Evolutionary conservation across 371 early-diverging fungal genomes (phyloP).

Genomic region (Mucor piriformis): DNA sequence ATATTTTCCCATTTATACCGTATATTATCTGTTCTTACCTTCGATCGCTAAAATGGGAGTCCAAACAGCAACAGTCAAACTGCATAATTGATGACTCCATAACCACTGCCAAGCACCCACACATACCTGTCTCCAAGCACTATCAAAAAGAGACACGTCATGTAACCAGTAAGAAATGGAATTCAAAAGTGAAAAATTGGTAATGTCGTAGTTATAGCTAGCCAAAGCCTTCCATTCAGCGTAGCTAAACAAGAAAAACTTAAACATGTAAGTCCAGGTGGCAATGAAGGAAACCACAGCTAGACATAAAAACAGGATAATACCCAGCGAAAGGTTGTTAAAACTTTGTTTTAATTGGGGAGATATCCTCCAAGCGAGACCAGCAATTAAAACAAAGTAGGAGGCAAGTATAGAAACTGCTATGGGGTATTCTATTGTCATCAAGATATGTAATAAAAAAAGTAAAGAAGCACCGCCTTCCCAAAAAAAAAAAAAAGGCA

Average conservation of each 20-base stretch:
- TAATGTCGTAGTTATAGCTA: neutral
- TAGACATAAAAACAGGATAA: slow-evolving; percentile 18
- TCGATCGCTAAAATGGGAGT: slow-evolving; percentile 49
- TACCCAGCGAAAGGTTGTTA: neutral
- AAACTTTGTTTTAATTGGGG: slow-evolving; percentile 8
- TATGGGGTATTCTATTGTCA: slow-evolving; percentile 36
- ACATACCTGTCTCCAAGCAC: slow-evolving; percentile 43
- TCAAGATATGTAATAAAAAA: too few relatives aligned
- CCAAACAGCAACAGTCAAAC: slow-evolving; percentile 46
- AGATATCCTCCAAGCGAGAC: slow-evolving; percentile 28
- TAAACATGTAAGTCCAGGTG: slow-evolving; percentile 50
- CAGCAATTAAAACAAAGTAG: slow-evolving; percentile 39
- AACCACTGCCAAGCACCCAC: slow-evolving; percentile 43
- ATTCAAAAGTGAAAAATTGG: slow-evolving; percentile 18
- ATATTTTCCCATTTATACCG: neutral
- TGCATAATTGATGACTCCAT: slow-evolving; percentile 49
- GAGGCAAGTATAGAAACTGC: slow-evolving; percentile 38
- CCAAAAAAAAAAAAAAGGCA: too few relatives aligned
- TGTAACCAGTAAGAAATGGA: slow-evolving; percentile 46
- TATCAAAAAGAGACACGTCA: slow-evolving; percentile 39
- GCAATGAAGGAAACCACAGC: slow-evolving; percentile 22
- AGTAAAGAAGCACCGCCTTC: too few relatives aligned
- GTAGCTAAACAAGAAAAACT: slow-evolving; percentile 39
- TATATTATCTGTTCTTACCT: slow-evolving; percentile 22
- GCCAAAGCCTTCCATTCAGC: slow-evolving; percentile 16